Base-by-base conservation (phyloP, 2,329 filamentous ascomycete species). In the Fusarium algeriense region DNA sequence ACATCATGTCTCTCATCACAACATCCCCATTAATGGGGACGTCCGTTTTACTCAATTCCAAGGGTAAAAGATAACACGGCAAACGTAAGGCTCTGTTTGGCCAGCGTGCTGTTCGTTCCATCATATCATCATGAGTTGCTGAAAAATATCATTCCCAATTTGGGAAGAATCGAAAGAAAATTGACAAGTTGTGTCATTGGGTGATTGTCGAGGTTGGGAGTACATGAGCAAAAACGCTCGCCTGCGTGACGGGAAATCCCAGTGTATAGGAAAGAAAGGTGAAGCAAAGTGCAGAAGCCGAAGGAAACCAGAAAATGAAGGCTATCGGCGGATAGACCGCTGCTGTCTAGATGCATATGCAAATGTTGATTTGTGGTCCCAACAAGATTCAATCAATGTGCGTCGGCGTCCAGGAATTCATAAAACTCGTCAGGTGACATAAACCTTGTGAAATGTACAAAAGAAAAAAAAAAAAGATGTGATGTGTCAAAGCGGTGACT, bases 401-500 rank as follows among this genome's bases (percentile, higher is more conserved):
- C 70, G 32, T 71, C 48, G 58, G 62, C 64, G 57, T 73, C 69
- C 69, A 67, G 73, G 57, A 63, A 71, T 64, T 76, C 74, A 66
- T 77, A 57, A 75, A 70, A 61, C n/a, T 75, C 73, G 60, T 76
- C 60, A 68, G 64, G 62, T 50, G 67, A 69, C 67, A 73, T 75
- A 52, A 70, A 70, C 48, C 38, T 63, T 66, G 50, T 49, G 63
- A 54, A 70, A 60, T 71, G 67, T 73, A 75, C 67, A 71, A 67
- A 68, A 44, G 52, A 71, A 67, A 74, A 63, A 34, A 55, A 69
- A 66, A 64, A 73, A 61, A 35, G 44, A 53, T n/a, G 55, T 62
- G 28, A 41, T 45, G 26, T 43, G 49, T 83, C 80, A 87, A 44
- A 83, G 75, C 6, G 86, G 86, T 26, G 86, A 87, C 69, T 87